Evolutionary conservation across 164 flowering plant species (phyloP).

Genomic region (Cinnamomum chago): DNA sequence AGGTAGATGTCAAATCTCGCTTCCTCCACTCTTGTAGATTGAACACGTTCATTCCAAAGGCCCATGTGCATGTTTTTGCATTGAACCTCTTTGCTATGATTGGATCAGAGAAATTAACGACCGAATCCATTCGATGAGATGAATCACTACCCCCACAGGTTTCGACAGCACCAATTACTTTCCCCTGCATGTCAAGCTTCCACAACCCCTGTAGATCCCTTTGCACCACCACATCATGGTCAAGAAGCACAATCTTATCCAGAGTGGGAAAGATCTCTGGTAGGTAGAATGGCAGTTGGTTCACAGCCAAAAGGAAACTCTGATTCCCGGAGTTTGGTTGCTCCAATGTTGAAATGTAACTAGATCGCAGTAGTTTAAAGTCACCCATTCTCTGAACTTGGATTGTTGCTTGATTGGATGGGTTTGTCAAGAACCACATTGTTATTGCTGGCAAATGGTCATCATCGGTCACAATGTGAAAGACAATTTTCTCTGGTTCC

Average conservation of each 20-base stretch:
- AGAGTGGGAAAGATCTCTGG: constrained; percentile 76
- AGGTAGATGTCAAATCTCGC: constrained; percentile 49
- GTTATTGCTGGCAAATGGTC: constrained; percentile 71
- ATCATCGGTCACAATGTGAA: constrained; percentile 90
- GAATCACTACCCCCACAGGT: constrained; percentile 59
- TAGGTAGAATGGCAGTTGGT: constrained; percentile 81
- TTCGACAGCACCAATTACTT: constrained; percentile 81
- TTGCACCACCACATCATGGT: constrained; percentile 96
- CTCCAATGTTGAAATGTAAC: constrained; percentile 30
- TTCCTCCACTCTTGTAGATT: constrained; percentile 77
- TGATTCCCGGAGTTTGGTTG: constrained; percentile 41
- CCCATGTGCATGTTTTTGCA: constrained; percentile 80
- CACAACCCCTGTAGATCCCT: constrained; percentile 68
- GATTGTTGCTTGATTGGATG: constrained; percentile 69
- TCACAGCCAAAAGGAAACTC: constrained; percentile 57
- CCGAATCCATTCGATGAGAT: constrained; percentile 51
- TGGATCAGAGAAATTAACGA: constrained; percentile 75
- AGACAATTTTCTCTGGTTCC: constrained; percentile 72
- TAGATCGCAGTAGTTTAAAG: constrained; percentile 41
- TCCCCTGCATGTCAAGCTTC: constrained; percentile 67
- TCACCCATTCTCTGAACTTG: constrained; percentile 50
- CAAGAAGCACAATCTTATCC: constrained; percentile 73
- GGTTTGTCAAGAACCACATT: constrained; percentile 88
- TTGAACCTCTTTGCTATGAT: constrained; percentile 46
- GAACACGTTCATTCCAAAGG: constrained; percentile 91